Conservation (phyloP, 2,329 filamentous ascomycete species). For the Aspergillus brunneoviolaceus region DNA sequence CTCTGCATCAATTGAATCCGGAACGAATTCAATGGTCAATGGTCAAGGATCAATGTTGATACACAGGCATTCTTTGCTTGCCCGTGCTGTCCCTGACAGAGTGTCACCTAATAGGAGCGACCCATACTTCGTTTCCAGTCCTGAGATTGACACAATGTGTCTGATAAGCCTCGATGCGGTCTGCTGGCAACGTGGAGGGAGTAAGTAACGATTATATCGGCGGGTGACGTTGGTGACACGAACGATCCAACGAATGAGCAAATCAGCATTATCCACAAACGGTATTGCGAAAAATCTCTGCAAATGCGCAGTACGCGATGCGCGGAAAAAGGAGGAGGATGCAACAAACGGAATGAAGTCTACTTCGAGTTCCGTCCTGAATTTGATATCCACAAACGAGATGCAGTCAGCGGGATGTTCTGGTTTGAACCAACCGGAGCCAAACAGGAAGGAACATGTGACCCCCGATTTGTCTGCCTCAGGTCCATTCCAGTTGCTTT, state of each 20-base stretch:
- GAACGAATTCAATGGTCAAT: background rate
- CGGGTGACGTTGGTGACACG: slow-evolving; percentile 1
- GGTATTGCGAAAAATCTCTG: background rate
- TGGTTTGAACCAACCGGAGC: background rate
- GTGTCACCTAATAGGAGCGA: background rate
- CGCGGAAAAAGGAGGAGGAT: background rate
- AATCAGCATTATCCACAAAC: slow-evolving; percentile 2
- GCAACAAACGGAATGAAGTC: background rate
- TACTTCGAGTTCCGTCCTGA: background rate
- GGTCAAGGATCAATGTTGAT: background rate
- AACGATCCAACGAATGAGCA: background rate
- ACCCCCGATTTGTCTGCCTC: background rate
- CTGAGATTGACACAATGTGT: background rate
- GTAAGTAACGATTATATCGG: slow-evolving; percentile 1
- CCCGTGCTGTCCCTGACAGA: too few species aligned
- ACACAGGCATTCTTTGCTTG: too few species aligned
- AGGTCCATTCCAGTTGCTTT: background rate
- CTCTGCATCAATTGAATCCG: background rate
- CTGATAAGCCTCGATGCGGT: background rate
- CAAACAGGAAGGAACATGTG: background rate
- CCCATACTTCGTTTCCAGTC: background rate
- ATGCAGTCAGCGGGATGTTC: background rate
- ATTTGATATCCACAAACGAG: background rate
- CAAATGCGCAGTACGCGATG: too few species aligned
- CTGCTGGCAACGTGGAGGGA: slow-evolving; percentile 1